These are phyloP conservation scores for Hypocreales sp. DNA, from an alignment of 2,329 filamentous ascomycete species.

Conservation along the genomic window DNA sequence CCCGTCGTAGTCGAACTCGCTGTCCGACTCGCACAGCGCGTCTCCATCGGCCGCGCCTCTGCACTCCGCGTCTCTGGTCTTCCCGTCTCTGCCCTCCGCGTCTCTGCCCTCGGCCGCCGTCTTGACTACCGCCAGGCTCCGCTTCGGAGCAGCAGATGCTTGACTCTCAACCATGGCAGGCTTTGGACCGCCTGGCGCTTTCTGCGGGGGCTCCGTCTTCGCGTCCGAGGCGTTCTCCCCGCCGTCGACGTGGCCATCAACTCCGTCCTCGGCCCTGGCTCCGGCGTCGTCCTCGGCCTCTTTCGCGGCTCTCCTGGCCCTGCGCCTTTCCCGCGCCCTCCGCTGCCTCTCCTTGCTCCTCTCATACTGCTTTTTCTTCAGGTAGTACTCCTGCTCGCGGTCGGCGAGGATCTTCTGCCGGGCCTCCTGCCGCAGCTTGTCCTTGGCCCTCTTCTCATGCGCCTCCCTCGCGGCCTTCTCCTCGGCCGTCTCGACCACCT, in stretches of 20 bases:
- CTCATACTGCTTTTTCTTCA: constrained; percentile 20
- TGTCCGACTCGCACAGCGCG: constrained; percentile 7
- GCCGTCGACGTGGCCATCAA: too few species aligned
- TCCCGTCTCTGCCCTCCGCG: not conserved
- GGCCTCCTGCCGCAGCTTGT: constrained; percentile 17
- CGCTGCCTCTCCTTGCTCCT: constrained; percentile 11
- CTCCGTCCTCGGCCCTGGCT: too few species aligned
- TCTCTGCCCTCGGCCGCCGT: not conserved
- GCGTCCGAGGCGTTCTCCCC: too few species aligned
- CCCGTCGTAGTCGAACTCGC: constrained; percentile 8
- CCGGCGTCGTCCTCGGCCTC: too few species aligned
- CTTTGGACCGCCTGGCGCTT: too few species aligned
- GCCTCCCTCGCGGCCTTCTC: constrained; percentile 31
- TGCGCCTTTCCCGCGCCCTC: constrained; percentile 72
- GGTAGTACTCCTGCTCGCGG: constrained; percentile 18
- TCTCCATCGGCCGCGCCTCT: not conserved
- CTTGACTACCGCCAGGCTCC: too few species aligned
- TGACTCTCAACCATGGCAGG: too few species aligned
- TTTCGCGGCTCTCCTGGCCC: constrained; percentile 49
- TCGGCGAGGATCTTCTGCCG: constrained; percentile 26
- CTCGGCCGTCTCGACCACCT: constrained; percentile 29
- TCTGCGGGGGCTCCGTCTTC: too few species aligned
- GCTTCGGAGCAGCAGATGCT: too few species aligned
- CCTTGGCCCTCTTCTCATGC: constrained; percentile 25
- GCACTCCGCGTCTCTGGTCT: not conserved